phyloP scores from a whole-genome alignment of 306 rosid genomes.

The Cyamopsis tetragonoloba region DNA sequence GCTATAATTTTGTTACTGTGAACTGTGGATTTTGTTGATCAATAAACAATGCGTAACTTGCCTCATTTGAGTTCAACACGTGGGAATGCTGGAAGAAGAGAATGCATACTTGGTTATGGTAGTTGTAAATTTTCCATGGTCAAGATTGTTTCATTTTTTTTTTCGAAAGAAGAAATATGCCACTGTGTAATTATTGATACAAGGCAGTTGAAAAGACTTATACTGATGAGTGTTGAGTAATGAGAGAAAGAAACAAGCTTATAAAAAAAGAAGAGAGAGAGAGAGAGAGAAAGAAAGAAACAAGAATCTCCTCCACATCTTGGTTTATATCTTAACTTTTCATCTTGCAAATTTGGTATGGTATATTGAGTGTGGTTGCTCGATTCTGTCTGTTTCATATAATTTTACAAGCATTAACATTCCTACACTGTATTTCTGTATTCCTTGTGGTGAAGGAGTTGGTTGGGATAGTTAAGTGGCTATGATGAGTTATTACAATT shows the following conservation, averaged over 20 bases:
- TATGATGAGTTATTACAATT: constrained; percentile 8
- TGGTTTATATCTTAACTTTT: background rate
- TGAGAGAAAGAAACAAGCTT: background rate
- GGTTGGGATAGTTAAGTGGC: constrained; percentile 7
- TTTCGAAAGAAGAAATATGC: background rate
- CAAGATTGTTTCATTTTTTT: background rate
- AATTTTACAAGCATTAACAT: background rate
- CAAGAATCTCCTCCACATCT: background rate
- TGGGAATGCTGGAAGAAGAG: background rate
- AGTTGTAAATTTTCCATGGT: background rate
- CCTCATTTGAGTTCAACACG: background rate
- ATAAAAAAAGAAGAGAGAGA: too few species aligned
- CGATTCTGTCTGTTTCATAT: background rate
- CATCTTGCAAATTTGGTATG: too few species aligned
- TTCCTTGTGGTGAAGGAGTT: background rate
- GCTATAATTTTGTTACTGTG: background rate
- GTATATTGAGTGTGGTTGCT: background rate
- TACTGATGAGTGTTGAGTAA: constrained; percentile 14
- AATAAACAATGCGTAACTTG: background rate
- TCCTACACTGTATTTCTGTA: background rate
- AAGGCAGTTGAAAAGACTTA: background rate
- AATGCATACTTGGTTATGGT: background rate
- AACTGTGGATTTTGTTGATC: background rate
- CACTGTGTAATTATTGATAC: background rate
- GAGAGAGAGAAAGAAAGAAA: background rate